These are phyloP conservation scores for Neoascochyta sp. DNA, from an alignment of 2,329 filamentous ascomycete genomes.

Conservation along the genomic window DNA sequence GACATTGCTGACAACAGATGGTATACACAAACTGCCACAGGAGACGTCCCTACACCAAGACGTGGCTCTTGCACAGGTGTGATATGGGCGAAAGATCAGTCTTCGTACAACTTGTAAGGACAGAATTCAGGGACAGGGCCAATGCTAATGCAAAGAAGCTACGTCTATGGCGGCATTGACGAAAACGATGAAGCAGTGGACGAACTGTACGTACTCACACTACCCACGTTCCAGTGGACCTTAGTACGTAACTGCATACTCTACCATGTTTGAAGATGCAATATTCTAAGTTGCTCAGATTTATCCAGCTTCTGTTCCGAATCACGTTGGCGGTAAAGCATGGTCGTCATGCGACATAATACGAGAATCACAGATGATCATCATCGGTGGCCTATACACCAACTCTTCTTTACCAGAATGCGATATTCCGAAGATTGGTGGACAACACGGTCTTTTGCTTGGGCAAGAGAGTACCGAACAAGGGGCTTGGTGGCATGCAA, in stretches of 20 bases:
- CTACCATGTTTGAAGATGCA: background rate
- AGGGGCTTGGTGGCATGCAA: slow-evolving; percentile 25
- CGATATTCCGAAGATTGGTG: slow-evolving; percentile 51
- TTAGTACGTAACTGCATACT: slow-evolving; percentile 28
- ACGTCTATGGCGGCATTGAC: slow-evolving; percentile 56
- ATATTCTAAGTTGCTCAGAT: slow-evolving; percentile 20
- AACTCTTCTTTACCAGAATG: slow-evolving; percentile 45
- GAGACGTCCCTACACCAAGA: slow-evolving; percentile 51
- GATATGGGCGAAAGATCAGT: slow-evolving; percentile 55
- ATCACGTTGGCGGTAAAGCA: slow-evolving; percentile 39
- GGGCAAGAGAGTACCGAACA: slow-evolving; percentile 40
- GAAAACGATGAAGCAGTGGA: slow-evolving; percentile 52
- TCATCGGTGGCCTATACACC: slow-evolving; percentile 56
- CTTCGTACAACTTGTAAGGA: slow-evolving; percentile 60
- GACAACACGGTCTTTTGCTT: slow-evolving; percentile 52
- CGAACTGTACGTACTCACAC: slow-evolving; percentile 57
- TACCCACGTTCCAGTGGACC: slow-evolving; percentile 61
- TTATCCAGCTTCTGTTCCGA: slow-evolving; percentile 30
- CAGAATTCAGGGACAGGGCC: slow-evolving; percentile 23
- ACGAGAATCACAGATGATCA: slow-evolving; percentile 55
- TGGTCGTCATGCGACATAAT: slow-evolving; percentile 55
- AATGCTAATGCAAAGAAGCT: slow-evolving; percentile 39
- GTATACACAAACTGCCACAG: slow-evolving; percentile 56
- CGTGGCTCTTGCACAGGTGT: slow-evolving; percentile 58
- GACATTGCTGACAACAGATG: slow-evolving; percentile 56